A percentile compares a stretch with the other conserved stretches of the same genome.
Conservation (phyloP, 495 filamentous ascomycete species). For the Trichocladium uniseriatum region DNA sequence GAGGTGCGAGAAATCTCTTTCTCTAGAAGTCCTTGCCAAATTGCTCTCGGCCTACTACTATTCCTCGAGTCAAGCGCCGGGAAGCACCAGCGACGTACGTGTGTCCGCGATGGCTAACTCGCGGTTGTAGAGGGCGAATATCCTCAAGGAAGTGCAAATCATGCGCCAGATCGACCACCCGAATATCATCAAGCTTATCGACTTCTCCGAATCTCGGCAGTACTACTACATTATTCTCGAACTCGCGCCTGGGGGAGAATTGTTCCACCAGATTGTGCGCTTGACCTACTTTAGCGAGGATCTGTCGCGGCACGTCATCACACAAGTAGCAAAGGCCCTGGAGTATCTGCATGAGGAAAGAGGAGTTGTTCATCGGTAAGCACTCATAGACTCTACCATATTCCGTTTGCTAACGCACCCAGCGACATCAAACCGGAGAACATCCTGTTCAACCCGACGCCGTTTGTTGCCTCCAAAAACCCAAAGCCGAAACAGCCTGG, state of each 20-base stretch:
- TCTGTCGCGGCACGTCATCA: conserved; percentile 85
- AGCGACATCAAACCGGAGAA: conserved; percentile 99
- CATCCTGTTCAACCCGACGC: conserved; percentile 79
- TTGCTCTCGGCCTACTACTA: neutral
- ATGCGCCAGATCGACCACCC: conserved; percentile 95
- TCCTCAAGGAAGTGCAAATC: conserved; percentile 96
- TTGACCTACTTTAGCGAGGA: conserved; percentile 98
- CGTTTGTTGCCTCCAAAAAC: conserved; percentile 68
- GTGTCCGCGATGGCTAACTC: conserved; percentile 7
- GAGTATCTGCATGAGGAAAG: conserved; percentile 91
- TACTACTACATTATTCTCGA: conserved; percentile 98
- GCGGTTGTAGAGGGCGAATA: conserved; percentile 71
- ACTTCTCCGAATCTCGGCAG: conserved; percentile 86
- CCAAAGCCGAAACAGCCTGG: conserved; percentile 71
- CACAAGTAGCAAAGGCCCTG: conserved; percentile 85
- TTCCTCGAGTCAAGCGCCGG: conserved; percentile 15
- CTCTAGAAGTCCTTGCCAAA: no score
- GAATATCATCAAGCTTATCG: conserved; percentile 85
- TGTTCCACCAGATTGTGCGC: conserved; percentile 97
- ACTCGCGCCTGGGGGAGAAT: conserved; percentile 86
- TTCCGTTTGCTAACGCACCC: conserved; percentile 9
- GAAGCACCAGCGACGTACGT: neutral
- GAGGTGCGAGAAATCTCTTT: conserved; percentile 73
- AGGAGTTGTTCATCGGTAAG: conserved; percentile 94
- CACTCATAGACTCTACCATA: no score